These are phyloP conservation scores for Elongisporangium prolatum DNA, from an alignment of 352 stramenopile genomes.

Conservation along the genomic window DNA sequence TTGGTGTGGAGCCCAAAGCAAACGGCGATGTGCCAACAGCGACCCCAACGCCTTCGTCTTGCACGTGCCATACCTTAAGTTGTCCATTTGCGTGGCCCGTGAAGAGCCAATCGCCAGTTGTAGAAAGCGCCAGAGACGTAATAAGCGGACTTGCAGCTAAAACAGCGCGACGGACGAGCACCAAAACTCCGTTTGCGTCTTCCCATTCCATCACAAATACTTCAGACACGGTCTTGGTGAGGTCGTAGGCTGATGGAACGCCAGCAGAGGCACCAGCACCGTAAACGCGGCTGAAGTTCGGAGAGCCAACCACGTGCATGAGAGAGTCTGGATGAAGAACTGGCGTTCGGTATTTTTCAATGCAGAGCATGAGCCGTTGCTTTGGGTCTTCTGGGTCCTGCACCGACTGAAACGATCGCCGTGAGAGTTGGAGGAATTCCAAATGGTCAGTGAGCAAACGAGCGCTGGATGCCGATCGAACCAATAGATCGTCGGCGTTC, in stretches of 20 bases:
- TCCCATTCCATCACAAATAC: conserved; percentile 34
- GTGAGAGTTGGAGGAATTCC: conserved; percentile 46
- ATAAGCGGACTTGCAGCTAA: conserved; percentile 9
- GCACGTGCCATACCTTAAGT: conserved; percentile 53
- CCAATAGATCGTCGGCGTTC: background rate
- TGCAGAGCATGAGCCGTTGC: conserved; percentile 35
- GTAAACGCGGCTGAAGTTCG: conserved; percentile 27
- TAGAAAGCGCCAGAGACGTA: conserved; percentile 25
- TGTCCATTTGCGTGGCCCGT: conserved; percentile 29
- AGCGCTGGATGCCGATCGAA: background rate
- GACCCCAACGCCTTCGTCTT: background rate
- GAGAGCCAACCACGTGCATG: conserved; percentile 25
- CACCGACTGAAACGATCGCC: conserved; percentile 21
- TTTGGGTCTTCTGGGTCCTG: background rate
- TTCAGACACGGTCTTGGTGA: conserved; percentile 1
- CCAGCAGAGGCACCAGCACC: conserved; percentile 12
- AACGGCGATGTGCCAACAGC: conserved; percentile 1
- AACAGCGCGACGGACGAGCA: conserved; percentile 15
- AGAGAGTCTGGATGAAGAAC: conserved; percentile 34
- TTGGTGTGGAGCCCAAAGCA: conserved; percentile 5
- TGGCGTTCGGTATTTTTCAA: conserved; percentile 35
- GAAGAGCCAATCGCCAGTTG: conserved; percentile 51
- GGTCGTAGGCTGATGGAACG: conserved; percentile 1
- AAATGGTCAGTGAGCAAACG: conserved; percentile 10
- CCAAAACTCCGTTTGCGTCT: conserved; percentile 9